phyloP scores from a whole-genome alignment of 768 basidiomycete species.

The Porphyrellus cyaneotinctus region DNA sequence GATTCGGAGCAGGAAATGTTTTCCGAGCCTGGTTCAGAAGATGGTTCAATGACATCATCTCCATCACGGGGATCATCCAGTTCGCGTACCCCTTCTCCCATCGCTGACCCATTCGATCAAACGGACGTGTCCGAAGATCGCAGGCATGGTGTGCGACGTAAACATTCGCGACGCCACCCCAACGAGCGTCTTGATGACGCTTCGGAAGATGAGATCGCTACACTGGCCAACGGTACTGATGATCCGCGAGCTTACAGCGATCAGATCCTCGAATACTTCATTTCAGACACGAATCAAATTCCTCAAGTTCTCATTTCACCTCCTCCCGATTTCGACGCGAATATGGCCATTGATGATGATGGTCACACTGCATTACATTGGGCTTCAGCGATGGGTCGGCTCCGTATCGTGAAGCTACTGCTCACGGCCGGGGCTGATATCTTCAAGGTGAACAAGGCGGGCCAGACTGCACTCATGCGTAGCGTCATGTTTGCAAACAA shows the following conservation, averaged over 20 bases:
- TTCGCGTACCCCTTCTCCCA: conserved; percentile 92
- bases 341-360: conserved; percentile 96
- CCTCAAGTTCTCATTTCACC: conserved; percentile 85
- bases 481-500: conserved; percentile 99
- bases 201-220: conserved; percentile 40
- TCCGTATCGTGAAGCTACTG: conserved; percentile 91
- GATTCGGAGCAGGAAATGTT: conserved; percentile 60
- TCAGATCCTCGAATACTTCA: conserved; percentile 97
- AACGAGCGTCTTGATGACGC: conserved; percentile 45
- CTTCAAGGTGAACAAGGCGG: conserved; percentile 93
- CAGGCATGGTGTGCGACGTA: conserved; percentile 41
- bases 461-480: conserved; percentile 97
- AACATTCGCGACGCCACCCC: conserved; percentile 43
- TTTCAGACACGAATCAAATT: conserved; percentile 91
- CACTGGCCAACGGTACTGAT: conserved; percentile 41
- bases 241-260: conserved; percentile 82
- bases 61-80: conserved; percentile 82
- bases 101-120: conserved; percentile 44
- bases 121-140: conserved; percentile 19
- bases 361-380: conserved; percentile 96
- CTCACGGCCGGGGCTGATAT: conserved; percentile 94
- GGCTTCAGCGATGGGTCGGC: conserved; percentile 98
- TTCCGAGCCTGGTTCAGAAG: conserved; percentile 75
- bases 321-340: conserved; percentile 88
- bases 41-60: conserved; percentile 86